Conservation (phyloP, 805 yeast species). For the Ogataea neopini region DNA sequence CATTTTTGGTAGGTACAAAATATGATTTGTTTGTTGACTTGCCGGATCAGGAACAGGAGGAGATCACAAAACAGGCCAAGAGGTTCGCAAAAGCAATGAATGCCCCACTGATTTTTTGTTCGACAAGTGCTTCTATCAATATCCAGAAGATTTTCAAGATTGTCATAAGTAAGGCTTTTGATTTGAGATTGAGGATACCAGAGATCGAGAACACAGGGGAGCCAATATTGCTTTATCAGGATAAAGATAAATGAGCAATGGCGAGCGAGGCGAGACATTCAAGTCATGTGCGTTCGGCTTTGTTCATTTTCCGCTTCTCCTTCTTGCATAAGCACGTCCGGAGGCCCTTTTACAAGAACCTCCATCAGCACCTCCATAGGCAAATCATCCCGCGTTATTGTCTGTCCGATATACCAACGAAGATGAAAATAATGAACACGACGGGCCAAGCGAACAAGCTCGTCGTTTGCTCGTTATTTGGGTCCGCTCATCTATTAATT, state of each 20-base stretch:
- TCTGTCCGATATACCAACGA: too few species aligned
- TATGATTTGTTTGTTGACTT: slow-evolving; percentile 83
- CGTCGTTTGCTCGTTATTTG: not conserved
- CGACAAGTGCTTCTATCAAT: slow-evolving; percentile 89
- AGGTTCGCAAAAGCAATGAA: slow-evolving; percentile 88
- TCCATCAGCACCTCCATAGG: too few species aligned
- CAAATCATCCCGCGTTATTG: too few species aligned
- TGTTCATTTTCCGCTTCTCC: too few species aligned
- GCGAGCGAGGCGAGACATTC: not conserved
- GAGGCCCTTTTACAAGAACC: too few species aligned
- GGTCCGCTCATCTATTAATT: not conserved
- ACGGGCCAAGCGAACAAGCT: too few species aligned
- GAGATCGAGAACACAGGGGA: slow-evolving; percentile 88
- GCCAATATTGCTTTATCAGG: slow-evolving; percentile 73
- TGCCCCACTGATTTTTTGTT: slow-evolving; percentile 80
- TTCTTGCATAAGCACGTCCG: too few species aligned
- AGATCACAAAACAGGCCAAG: slow-evolving; percentile 78
- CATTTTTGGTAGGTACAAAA: slow-evolving; percentile 90
- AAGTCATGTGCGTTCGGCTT: not conserved
- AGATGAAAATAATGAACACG: too few species aligned
- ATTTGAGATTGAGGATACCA: slow-evolving; percentile 75
- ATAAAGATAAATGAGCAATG: slow-evolving; percentile 9
- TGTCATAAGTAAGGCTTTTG: slow-evolving; percentile 87
- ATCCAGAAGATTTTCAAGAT: slow-evolving; percentile 93
- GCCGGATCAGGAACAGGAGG: slow-evolving; percentile 78